These are phyloP conservation scores for Ambrosia artemisiifolia DNA, from an alignment of 129 eudicot genomes.

Conservation along the genomic window DNA sequence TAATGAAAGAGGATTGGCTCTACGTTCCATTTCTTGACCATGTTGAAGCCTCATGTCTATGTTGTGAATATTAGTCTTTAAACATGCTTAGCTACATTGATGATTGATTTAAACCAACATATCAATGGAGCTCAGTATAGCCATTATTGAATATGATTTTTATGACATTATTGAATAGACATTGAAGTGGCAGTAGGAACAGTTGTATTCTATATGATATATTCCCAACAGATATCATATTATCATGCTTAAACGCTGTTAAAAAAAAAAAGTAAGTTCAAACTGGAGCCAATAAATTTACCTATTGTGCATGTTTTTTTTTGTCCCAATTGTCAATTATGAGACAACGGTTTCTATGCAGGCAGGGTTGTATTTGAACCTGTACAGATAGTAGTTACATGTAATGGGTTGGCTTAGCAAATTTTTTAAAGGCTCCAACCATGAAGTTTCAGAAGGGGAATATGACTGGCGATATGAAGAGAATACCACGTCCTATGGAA, in stretches of 20 bases:
- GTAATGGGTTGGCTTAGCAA: conserved; percentile 94
- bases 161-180: too few species aligned
- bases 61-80: neutral
- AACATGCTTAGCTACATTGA: conserved; percentile 1
- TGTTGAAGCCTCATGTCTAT: conserved; percentile 2
- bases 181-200: too few species aligned
- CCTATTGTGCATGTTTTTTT: conserved; percentile 8
- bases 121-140: too few species aligned
- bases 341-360: conserved; percentile 27
- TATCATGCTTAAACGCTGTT: neutral
- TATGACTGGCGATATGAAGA: conserved; percentile 58
- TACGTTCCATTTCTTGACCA: neutral
- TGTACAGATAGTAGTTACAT: conserved; percentile 31
- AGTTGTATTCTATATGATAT: too few species aligned
- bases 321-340: neutral
- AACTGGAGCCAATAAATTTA: neutral
- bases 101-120: neutral
- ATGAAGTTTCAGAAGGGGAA: conserved; percentile 62
- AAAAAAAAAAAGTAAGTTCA: neutral
- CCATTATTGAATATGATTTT: too few species aligned
- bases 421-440: conserved; percentile 82
- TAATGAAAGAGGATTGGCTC: neutral
- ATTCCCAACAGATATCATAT: neutral
- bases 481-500: conserved; percentile 35
- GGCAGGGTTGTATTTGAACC: conserved; percentile 30